Percentiles rank a stretch among this genome's conserved stretches.
phyloP scores from a whole-genome alignment of 140 eudicot species.

The Erigeron philadelphicus region DNA sequence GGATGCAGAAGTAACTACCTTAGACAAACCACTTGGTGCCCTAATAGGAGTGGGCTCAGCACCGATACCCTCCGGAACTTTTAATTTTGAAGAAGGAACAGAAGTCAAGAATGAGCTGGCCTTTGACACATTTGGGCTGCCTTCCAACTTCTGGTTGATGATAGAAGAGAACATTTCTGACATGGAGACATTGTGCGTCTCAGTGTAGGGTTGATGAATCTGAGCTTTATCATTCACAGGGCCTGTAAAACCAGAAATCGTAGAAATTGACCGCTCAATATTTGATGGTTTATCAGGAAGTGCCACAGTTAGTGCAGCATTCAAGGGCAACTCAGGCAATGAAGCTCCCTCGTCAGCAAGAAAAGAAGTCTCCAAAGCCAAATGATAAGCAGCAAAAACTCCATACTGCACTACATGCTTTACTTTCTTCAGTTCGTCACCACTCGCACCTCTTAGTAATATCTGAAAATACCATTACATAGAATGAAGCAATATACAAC shows the following conservation, averaged over 20 bases:
- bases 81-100: constrained; percentile 30
- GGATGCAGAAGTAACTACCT: constrained; percentile 8
- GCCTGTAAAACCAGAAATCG: constrained; percentile 58
- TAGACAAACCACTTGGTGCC: constrained; percentile 22
- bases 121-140: constrained; percentile 28
- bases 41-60: constrained; percentile 29
- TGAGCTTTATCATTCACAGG: constrained; percentile 41
- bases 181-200: constrained; percentile 50
- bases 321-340: constrained; percentile 75
- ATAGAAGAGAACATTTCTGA: constrained; percentile 43
- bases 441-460: constrained; percentile 88
- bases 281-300: constrained; percentile 72
- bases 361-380: constrained; percentile 94
- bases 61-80: constrained; percentile 21
- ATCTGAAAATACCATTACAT: constrained; percentile 44
- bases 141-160: constrained; percentile 25
- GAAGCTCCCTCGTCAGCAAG: constrained; percentile 99
- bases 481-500: not conserved
- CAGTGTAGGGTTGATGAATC: constrained; percentile 34
- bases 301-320: constrained; percentile 64
- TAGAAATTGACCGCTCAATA: constrained; percentile 78
- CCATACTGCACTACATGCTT: constrained; percentile 94
- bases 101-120: constrained; percentile 22
- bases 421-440: constrained; percentile 93
- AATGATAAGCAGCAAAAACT: constrained; percentile 94